A percentile compares a stretch with the other conserved stretches of the same genome.
phyloP scores from a whole-genome alignment of 352 stramenopile genomes.

The Peronosclerospora sorghi region DNA sequence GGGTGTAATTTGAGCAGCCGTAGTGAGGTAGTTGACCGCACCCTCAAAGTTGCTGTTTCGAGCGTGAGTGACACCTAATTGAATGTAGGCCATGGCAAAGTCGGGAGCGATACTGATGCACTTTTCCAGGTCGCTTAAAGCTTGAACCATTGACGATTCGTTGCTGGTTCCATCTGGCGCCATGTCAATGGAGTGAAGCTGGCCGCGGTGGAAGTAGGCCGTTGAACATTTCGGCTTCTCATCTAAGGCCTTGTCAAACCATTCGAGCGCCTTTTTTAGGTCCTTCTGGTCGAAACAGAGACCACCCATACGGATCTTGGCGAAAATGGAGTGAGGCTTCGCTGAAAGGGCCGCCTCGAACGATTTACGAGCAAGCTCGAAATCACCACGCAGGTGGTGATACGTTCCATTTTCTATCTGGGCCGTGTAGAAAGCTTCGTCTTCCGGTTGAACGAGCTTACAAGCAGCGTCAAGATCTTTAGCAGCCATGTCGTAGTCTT shows the following conservation, averaged over 20 bases:
- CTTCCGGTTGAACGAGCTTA: slow-evolving; percentile 30
- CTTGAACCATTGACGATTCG: slow-evolving; percentile 39
- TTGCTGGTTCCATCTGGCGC: slow-evolving; percentile 36
- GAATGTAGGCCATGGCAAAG: slow-evolving; percentile 78
- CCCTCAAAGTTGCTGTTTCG: slow-evolving; percentile 63
- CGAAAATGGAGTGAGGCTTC: slow-evolving; percentile 67
- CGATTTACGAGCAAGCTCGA: slow-evolving; percentile 45
- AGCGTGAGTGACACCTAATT: slow-evolving; percentile 65
- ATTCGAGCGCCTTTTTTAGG: slow-evolving; percentile 52
- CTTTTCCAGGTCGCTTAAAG: slow-evolving; percentile 54
- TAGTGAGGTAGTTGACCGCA: slow-evolving; percentile 55
- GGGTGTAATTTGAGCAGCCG: slow-evolving; percentile 49
- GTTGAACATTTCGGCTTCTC: slow-evolving; percentile 62
- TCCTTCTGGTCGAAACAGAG: slow-evolving; percentile 80
- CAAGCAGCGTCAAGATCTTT: slow-evolving; percentile 49
- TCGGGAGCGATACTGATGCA: slow-evolving; percentile 59
- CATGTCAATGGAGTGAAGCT: slow-evolving; percentile 73
- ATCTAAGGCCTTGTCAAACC: slow-evolving; percentile 61
- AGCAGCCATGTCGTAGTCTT: slow-evolving; percentile 51
- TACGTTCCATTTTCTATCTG: slow-evolving; percentile 73
- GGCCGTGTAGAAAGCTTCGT: slow-evolving; percentile 58
- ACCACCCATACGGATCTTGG: slow-evolving; percentile 74
- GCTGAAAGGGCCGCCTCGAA: slow-evolving; percentile 51
- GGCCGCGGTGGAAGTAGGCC: slow-evolving; percentile 72
- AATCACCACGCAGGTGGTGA: slow-evolving; percentile 66